Base-by-base conservation (phyloP, 2,329 filamentous ascomycete species). In the Penicillium vulpinum region DNA sequence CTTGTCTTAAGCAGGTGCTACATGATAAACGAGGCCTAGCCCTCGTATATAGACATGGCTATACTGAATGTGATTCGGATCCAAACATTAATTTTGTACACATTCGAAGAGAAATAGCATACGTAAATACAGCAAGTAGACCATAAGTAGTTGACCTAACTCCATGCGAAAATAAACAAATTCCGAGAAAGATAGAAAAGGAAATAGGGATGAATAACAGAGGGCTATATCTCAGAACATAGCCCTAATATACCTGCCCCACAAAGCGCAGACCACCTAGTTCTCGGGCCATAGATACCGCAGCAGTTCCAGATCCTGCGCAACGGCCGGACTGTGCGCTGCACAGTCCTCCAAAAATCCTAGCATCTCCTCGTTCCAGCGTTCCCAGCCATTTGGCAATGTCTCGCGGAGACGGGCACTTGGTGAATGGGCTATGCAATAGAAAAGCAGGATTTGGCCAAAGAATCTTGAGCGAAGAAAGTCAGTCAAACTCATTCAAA, bases 391-490 rank as follows among this genome's bases (percentile, higher is more conserved):
- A 1, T 54, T n/a, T 1, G 75, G 75, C 7, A 77, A 58, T 0
- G 70, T 71, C 22, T 71, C 68, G 2, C 73, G 68, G 4, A 77
- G 59, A 8, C 72, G 69, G 0, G 64, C 29, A 56, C 73, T 69
- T 0, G 73, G 64, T 4, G 74, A 77, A 41, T 75, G 70, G 2
- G 74, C 69, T 47, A 77, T 74, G 49, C 74, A 75, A 55, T 77
- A 73, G 58, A 77, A 77, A 24, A 77, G 68, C 31, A 77, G 69
- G 26, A 77, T 65, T 58, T 77, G 75, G 21, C 75, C 75, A 57
- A 77, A 77, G 62, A 77, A 75, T 43, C 73, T 75, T 11, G 11
- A 6, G 29, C 6, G 28, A 3, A 35, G 8, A 15, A n/a, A 13
- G 38, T 63, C 28, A 61, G 41, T 29, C 7, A 2, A 10, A 6